A percentile compares a stretch with the other conserved stretches of the same genome.
Evolutionary conservation across 164 flowering plant species (phyloP).

Genomic region (Vitis rotundifolia): DNA sequence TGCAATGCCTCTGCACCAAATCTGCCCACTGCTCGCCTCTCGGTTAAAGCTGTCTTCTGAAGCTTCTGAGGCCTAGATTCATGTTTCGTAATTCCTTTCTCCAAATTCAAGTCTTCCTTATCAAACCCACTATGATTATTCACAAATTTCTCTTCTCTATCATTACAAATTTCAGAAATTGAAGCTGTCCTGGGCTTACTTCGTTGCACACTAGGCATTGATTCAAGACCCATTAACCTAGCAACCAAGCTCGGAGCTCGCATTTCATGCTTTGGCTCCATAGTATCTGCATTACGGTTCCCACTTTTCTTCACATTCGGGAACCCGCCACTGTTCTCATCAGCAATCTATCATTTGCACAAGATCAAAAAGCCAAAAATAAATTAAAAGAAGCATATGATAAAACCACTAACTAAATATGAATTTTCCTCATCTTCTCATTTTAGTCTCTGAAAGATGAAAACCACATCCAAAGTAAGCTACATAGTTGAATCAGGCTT

Average conservation of each 20-base stretch:
- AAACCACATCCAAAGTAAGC: no score
- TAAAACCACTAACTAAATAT: neutral
- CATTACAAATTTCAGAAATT: conserved; percentile 16
- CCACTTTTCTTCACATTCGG: conserved; percentile 53
- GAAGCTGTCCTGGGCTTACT: conserved; percentile 38
- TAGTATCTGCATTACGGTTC: conserved; percentile 10
- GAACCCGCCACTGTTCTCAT: conserved; percentile 86
- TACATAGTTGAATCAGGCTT: no score
- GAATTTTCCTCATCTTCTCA: neutral
- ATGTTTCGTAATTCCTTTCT: conserved; percentile 33
- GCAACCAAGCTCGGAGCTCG: conserved; percentile 77
- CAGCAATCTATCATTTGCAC: conserved; percentile 59
- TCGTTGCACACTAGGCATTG: conserved; percentile 52
- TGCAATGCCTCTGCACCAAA: conserved; percentile 77
- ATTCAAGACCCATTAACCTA: conserved; percentile 92
- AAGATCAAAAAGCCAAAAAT: neutral
- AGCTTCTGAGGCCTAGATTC: conserved; percentile 85
- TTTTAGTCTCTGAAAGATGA: no score
- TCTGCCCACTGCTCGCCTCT: conserved; percentile 51
- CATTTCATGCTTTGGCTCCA: conserved; percentile 47
- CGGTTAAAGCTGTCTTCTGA: conserved; percentile 67
- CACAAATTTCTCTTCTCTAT: conserved; percentile 20
- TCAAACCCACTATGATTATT: conserved; percentile 14
- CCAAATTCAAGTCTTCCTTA: conserved; percentile 29
- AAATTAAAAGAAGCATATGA: neutral